These are phyloP conservation scores for Amanita fuliginea DNA, from an alignment of 768 basidiomycete genomes.

Conservation along the genomic window DNA sequence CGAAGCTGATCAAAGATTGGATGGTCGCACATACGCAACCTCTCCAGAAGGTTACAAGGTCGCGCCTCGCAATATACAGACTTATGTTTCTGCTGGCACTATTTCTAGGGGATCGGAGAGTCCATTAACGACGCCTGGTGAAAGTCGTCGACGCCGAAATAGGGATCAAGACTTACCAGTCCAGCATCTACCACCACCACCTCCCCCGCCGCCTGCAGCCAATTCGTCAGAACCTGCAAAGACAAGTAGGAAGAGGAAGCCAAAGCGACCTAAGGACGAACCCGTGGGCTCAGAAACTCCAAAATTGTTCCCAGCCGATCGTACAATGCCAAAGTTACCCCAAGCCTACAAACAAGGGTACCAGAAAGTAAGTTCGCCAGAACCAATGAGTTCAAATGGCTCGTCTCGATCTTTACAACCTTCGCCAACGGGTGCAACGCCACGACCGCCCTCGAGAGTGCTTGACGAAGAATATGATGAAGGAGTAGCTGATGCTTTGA, in stretches of 20 bases:
- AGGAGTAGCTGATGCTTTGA: constrained; percentile 71
- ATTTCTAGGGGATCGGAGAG: constrained; percentile 45
- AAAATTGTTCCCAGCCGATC: constrained; percentile 26
- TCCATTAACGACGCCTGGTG: constrained; percentile 32
- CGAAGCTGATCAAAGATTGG: constrained; percentile 29
- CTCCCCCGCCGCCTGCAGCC: constrained; percentile 13
- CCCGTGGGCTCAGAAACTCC: constrained; percentile 33
- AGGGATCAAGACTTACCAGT: constrained; percentile 23
- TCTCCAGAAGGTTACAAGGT: constrained; percentile 36
- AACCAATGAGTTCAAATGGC: constrained; percentile 54
- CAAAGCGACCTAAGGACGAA: constrained; percentile 28
- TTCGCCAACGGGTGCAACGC: constrained; percentile 53
- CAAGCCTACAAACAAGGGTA: constrained; percentile 21
- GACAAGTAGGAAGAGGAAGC: constrained; percentile 9
- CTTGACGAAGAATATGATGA: constrained; percentile 95
- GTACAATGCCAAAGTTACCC: constrained; percentile 15
- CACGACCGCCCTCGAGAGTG: constrained; percentile 50
- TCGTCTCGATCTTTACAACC: constrained; percentile 62
- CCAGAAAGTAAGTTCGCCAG: constrained; percentile 41
- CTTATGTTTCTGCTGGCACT: constrained; percentile 18
- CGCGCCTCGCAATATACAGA: constrained; percentile 17
- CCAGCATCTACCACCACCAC: constrained; percentile 17
- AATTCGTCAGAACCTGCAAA: constrained; percentile 5
- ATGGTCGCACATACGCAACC: constrained; percentile 25
- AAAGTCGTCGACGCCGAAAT: constrained; percentile 29